phyloP scores from a whole-genome alignment of 768 basidiomycete species.

The Lepiota brunneoincarnata region DNA sequence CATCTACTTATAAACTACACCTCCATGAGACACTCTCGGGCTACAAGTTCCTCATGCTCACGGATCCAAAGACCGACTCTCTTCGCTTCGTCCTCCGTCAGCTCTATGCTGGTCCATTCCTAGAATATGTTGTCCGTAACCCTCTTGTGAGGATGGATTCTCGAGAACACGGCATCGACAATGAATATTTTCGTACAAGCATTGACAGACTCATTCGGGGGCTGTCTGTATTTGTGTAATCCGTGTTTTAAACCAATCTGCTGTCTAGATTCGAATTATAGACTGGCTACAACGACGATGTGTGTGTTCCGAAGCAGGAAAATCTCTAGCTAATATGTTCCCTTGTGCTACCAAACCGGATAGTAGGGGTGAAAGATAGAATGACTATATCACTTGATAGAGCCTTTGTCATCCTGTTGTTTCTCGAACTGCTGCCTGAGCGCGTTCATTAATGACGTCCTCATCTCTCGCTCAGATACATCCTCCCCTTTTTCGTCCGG shows the following conservation, averaged over 20 bases:
- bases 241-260: neutral
- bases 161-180: constrained; percentile 82
- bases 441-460: constrained; percentile 80
- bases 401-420: constrained; percentile 34
- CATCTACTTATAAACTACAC: constrained; percentile 91
- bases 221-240: constrained; percentile 40
- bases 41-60: constrained; percentile 95
- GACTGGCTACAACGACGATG: neutral
- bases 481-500: constrained; percentile 59
- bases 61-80: constrained; percentile 81
- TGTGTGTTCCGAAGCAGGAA: neutral
- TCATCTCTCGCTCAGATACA: constrained; percentile 77
- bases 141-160: constrained; percentile 86
- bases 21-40: constrained; percentile 88
- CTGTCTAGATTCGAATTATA: neutral
- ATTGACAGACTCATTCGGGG: constrained; percentile 75
- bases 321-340: neutral
- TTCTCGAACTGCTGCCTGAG: constrained; percentile 80
- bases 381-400: neutral
- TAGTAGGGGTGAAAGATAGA: neutral
- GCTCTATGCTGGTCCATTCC: constrained; percentile 90
- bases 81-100: constrained; percentile 81
- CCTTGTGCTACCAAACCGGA: neutral
- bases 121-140: constrained; percentile 92
- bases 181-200: constrained; percentile 83